phyloP scores from a whole-genome alignment of 148 eudicot genomes.

The Rhododendron vialii region DNA sequence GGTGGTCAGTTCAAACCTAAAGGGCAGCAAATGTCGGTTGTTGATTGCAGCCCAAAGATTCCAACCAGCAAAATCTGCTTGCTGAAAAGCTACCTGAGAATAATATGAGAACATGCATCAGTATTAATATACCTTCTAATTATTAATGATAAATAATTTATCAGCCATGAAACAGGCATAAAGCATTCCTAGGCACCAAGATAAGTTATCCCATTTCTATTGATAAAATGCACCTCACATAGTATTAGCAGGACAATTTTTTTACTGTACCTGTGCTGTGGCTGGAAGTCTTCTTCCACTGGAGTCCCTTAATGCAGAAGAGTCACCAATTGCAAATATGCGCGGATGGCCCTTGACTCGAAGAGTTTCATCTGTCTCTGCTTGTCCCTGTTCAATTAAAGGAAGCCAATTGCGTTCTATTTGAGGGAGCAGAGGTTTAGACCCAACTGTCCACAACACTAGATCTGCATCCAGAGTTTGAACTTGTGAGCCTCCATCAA shows the following conservation, averaged over 20 bases:
- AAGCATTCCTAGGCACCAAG: background rate
- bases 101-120: background rate
- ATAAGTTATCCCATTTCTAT: background rate
- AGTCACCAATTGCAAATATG: constrained; percentile 89
- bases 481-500: constrained; percentile 58
- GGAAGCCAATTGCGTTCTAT: constrained; percentile 67
- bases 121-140: background rate
- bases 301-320: constrained; percentile 80
- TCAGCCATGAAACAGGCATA: background rate
- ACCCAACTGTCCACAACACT: constrained; percentile 94
- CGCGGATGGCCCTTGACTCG: constrained; percentile 91
- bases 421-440: constrained; percentile 72
- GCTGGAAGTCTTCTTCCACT: constrained; percentile 78
- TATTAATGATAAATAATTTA: background rate
- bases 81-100: constrained; percentile 92
- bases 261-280: constrained; percentile 78
- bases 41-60: constrained; percentile 98
- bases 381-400: constrained; percentile 83
- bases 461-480: constrained; percentile 78
- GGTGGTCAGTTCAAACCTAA: constrained; percentile 54
- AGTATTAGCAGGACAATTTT: background rate
- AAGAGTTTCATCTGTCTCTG: constrained; percentile 93
- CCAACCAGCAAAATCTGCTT: constrained; percentile 98
- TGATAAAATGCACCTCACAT: background rate
- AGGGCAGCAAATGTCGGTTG: constrained; percentile 78